A percentile compares a stretch with the other conserved stretches of the same genome.
These are phyloP conservation scores for Collariella sp. DNA, from an alignment of 495 filamentous ascomycete species.

Conservation along the genomic window DNA sequence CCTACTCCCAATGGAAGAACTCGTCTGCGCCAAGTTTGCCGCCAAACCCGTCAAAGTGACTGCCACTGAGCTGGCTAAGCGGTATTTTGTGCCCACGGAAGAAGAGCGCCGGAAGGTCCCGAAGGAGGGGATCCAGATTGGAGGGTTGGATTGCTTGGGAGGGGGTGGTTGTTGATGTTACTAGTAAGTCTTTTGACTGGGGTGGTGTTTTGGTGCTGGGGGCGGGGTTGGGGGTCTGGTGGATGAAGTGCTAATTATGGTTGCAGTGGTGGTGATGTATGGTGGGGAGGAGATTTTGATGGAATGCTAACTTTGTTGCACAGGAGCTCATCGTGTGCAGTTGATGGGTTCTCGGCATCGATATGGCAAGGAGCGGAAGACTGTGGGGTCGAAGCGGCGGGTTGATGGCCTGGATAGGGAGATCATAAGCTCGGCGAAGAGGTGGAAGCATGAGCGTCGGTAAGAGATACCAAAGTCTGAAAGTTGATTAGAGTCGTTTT, in stretches of 20 bases:
- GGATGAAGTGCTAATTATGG: not conserved
- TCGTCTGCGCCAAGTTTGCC: not conserved
- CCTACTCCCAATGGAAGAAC: not conserved
- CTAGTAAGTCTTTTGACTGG: not conserved
- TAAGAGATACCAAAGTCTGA: too few species aligned
- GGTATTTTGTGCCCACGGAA: not conserved
- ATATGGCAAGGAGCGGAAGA: not conserved
- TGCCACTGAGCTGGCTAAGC: not conserved
- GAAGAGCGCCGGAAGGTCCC: not conserved
- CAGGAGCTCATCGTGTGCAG: not conserved
- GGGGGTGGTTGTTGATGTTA: slow-evolving; percentile 2
- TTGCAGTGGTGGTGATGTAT: not conserved
- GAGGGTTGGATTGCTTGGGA: not conserved
- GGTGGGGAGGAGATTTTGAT: not conserved
- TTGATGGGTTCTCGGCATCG: not conserved
- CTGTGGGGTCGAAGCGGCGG: not conserved
- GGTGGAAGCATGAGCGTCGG: too few species aligned
- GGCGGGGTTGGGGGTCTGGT: not conserved
- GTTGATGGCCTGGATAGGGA: not conserved
- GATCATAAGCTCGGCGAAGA: too few species aligned
- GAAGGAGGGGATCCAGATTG: not conserved
- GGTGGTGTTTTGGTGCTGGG: too few species aligned
- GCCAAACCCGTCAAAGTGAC: not conserved
- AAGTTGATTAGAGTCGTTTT: too few species aligned
- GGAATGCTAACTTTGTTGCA: not conserved